Percentiles rank a stretch among this genome's conserved stretches.
These are phyloP conservation scores for Colletotrichum falcatum DNA, from an alignment of 2,329 filamentous ascomycete genomes.

Conservation along the genomic window DNA sequence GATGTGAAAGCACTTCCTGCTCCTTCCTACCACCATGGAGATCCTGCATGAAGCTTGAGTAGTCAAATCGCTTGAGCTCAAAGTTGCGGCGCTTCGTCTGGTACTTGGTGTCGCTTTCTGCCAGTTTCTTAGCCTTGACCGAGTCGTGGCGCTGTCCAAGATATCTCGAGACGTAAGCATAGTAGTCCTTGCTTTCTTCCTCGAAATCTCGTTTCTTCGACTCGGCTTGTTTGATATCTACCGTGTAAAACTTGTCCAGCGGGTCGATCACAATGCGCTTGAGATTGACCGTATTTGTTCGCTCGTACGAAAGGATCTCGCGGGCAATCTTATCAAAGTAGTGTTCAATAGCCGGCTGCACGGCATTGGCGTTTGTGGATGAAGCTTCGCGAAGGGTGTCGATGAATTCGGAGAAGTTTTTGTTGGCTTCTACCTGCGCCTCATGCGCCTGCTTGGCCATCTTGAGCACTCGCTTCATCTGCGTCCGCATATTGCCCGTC, in stretches of 20 bases:
- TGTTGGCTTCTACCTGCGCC: constrained; percentile 86
- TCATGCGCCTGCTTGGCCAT: constrained; percentile 89
- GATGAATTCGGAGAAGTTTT: constrained; percentile 84
- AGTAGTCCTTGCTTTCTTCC: constrained; percentile 98
- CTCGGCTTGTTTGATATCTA: constrained; percentile 98
- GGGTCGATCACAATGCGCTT: constrained; percentile 97
- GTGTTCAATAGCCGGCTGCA: constrained; percentile 96
- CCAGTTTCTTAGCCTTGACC: constrained; percentile 96
- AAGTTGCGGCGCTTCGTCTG: constrained; percentile 94
- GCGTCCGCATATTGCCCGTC: constrained; percentile 90
- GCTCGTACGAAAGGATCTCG: constrained; percentile 89
- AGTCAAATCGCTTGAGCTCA: constrained; percentile 97
- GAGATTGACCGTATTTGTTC: constrained; percentile 83
- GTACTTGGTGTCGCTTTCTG: constrained; percentile 95
- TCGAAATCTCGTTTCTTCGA: constrained; percentile 98
- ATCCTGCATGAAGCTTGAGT: constrained; percentile 99
- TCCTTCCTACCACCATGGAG: constrained; percentile 99
- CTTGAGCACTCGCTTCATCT: constrained; percentile 97
- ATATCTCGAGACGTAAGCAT: constrained; percentile 93
- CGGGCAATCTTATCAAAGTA: constrained; percentile 98
- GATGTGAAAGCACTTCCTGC: constrained; percentile 92
- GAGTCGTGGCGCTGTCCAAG: constrained; percentile 97
- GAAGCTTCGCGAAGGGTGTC: constrained; percentile 89
- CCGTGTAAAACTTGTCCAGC: constrained; percentile 88
- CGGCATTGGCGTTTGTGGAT: constrained; percentile 91